Conservation (phyloP, 2,329 filamentous ascomycete species). For the Diaporthe ilicicola region DNA sequence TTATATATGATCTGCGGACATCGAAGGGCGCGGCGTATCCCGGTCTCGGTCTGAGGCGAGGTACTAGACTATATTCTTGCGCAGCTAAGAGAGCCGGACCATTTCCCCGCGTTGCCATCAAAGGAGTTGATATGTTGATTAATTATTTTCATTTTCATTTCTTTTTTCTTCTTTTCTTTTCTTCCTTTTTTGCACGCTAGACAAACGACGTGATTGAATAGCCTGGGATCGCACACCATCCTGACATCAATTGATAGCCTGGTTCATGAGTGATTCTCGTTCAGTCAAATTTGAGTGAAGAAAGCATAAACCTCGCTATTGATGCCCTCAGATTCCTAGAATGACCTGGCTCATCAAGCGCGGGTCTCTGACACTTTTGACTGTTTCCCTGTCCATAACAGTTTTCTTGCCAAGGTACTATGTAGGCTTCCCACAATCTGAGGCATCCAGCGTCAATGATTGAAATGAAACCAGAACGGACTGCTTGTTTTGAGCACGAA, state of each 20-base stretch:
- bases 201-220: too few species aligned
- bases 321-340: background rate
- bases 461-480: background rate
- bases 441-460: background rate
- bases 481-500: background rate
- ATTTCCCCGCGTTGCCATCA: background rate
- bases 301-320: background rate
- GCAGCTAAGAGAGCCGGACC: background rate
- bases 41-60: background rate
- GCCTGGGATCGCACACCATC: background rate
- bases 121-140: background rate
- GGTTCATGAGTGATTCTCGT: background rate
- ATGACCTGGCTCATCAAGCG: background rate
- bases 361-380: background rate
- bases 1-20: background rate
- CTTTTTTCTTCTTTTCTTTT: too few species aligned
- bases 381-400: background rate
- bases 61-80: background rate
- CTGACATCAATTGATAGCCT: background rate
- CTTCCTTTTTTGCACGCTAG: too few species aligned
- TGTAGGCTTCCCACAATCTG: background rate
- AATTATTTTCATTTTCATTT: background rate
- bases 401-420: background rate
- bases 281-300: background rate
- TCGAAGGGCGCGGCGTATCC: slow-evolving; percentile 6